Evolutionary conservation across 257 asterid species (phyloP), one percentile per base, ranked within the genome.

Genomic region (Knoxia roxburghii): DNA sequence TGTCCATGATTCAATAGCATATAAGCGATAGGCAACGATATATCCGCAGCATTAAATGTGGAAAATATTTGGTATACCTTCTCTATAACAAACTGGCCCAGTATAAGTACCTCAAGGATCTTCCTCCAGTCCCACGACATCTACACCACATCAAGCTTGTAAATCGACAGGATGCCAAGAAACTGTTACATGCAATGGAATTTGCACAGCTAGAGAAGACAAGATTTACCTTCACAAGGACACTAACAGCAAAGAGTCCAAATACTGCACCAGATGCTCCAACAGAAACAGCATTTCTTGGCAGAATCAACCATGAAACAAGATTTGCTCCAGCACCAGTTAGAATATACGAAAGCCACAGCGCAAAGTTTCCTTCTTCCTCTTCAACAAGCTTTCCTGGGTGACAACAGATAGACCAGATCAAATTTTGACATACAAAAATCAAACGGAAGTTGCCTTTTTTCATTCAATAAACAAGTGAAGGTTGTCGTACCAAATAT

Each of bases 71-170:
- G 21, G n/a, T 66, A 32, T 86, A 90, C 99, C 96, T 79, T 94
- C 71, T 94, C 96, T n/a, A 90, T 81, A 12, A 90, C 99, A 73
- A 90, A 94, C 63, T 94, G 99, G 51, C 99, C 99, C 84, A 90
- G 64, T 66, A 94, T 85, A 74, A 94, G 95, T 43, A 87, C 95
- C 84, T 94, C 97, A 30, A 94, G 96, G 51, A 93, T 93, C 92
- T 90, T 93, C 76, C 97, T 88, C 99, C 97, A 93, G 82, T 93
- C 96, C 95, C 95, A 93, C 39, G 99, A 90, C 92, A 93, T 90
- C 99, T 93, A 75, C 64, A 72, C 14, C 2, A 76, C 55, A 71
- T 35, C 63, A 68, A 63, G 72, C 30, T 3, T 62, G 49, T 65
- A 75, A 64, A 35, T 68, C 58, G 55, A 40, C 66, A 49, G 33